Evolutionary conservation across 177 flowering plant genomes (phyloP).

Genomic region (Tripterygium wilfordii): DNA sequence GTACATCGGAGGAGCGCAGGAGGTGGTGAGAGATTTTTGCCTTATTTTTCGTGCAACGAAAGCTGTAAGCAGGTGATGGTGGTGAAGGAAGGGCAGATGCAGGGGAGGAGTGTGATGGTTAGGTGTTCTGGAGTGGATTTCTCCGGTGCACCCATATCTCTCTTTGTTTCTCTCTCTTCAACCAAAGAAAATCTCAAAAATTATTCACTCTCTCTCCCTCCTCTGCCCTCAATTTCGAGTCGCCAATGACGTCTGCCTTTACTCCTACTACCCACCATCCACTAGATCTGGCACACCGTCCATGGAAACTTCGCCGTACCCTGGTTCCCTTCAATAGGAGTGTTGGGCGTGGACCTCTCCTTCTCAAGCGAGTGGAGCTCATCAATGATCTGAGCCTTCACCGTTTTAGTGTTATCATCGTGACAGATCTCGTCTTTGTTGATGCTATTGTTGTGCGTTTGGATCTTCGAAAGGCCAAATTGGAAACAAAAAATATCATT

Average conservation of each 20-base stretch:
- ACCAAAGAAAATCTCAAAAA: too few species aligned
- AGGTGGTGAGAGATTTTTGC: constrained; percentile 75
- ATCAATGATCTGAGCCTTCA: constrained; percentile 84
- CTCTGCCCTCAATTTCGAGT: too few species aligned
- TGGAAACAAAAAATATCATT: too few species aligned
- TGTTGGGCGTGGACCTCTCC: constrained; percentile 81
- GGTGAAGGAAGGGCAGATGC: constrained; percentile 13
- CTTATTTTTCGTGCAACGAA: constrained; percentile 76
- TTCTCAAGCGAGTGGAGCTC: constrained; percentile 92
- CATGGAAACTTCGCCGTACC: too few species aligned
- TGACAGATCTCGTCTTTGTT: constrained; percentile 54
- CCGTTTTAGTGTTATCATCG: constrained; percentile 63
- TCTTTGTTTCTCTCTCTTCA: too few species aligned
- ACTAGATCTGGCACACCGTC: too few species aligned
- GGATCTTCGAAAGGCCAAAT: constrained; percentile 46
- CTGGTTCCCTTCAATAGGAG: constrained; percentile 41
- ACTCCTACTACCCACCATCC: too few species aligned
- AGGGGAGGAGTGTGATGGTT: constrained; percentile 35
- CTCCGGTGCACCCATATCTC: too few species aligned
- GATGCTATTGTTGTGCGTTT: constrained; percentile 37
- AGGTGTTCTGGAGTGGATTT: constrained; percentile 70
- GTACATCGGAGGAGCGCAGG: constrained; percentile 81
- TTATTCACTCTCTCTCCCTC: too few species aligned
- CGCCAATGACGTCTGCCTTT: too few species aligned
- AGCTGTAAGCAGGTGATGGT: constrained; percentile 67